phyloP scores from a whole-genome alignment of 805 yeast species.

The Blastobotrys attinorum region DNA sequence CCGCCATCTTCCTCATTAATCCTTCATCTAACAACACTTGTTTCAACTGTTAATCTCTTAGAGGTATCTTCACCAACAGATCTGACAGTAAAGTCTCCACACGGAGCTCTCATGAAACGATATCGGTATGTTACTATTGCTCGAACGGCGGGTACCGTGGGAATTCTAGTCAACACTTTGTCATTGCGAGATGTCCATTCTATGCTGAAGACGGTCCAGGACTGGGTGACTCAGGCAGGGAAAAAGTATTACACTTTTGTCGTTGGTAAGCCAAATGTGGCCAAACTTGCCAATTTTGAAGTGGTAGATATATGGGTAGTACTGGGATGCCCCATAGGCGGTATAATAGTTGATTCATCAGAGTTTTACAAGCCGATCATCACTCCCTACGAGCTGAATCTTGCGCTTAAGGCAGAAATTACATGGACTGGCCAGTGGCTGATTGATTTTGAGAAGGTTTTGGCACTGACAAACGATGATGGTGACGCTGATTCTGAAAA shows the following conservation, averaged over 20 bases:
- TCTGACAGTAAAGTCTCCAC: conserved; percentile 34
- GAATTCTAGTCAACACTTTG: conserved; percentile 82
- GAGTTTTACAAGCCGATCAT: conserved; percentile 84
- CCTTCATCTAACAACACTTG: conserved; percentile 65
- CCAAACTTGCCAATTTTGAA: conserved; percentile 93
- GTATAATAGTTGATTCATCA: conserved; percentile 70
- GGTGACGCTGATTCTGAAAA: conserved; percentile 18
- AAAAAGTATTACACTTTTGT: conserved; percentile 92
- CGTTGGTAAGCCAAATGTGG: conserved; percentile 96
- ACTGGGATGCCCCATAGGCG: conserved; percentile 90
- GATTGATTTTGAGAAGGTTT: conserved; percentile 60
- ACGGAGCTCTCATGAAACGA: conserved; percentile 73
- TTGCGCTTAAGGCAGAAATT: conserved; percentile 69
- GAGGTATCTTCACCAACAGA: conserved; percentile 33
- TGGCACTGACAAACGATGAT: conserved; percentile 26
- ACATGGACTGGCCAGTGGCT: conserved; percentile 95
- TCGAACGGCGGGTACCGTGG: conserved; percentile 85
- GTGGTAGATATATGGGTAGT: conserved; percentile 92
- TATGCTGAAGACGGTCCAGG: conserved; percentile 54
- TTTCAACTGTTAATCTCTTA: conserved; percentile 43
- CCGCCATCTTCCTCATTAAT: conserved; percentile 72
- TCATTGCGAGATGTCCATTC: conserved; percentile 67
- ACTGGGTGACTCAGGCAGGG: conserved; percentile 61
- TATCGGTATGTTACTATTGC: conserved; percentile 84
- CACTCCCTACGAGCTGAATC: conserved; percentile 82